These are phyloP conservation scores for Hirsutella minnesotensis DNA, from an alignment of 2,329 filamentous ascomycete genomes.

Conservation along the genomic window DNA sequence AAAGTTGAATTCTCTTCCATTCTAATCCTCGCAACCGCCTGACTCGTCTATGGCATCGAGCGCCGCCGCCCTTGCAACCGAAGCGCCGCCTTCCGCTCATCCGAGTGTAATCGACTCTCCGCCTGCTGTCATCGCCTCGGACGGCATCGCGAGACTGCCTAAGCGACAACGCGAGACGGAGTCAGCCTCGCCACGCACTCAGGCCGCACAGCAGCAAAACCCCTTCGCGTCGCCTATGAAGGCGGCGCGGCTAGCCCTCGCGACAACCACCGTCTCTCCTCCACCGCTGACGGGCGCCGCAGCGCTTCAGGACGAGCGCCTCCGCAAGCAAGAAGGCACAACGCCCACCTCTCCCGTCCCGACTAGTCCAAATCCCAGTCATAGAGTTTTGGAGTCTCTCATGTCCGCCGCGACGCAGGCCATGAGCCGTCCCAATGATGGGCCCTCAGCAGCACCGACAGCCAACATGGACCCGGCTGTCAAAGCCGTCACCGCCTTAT, in stretches of 20 bases:
- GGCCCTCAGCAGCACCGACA: conserved; percentile 30
- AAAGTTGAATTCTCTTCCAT: conserved; percentile 2
- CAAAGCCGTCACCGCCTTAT: conserved; percentile 21
- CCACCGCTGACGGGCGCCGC: conserved; percentile 40
- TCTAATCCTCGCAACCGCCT: neutral
- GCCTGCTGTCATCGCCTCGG: conserved; percentile 20
- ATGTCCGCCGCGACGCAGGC: conserved; percentile 39
- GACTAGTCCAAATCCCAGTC: conserved; percentile 41
- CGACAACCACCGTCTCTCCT: conserved; percentile 26
- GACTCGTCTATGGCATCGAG: conserved; percentile 38
- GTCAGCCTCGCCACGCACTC: conserved; percentile 24
- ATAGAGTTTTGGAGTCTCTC: conserved; percentile 39
- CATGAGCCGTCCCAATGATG: conserved; percentile 45
- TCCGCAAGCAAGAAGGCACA: conserved; percentile 27
- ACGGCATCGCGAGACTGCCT: conserved; percentile 26
- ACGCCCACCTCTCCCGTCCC: conserved; percentile 27
- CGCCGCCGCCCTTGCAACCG: conserved; percentile 38
- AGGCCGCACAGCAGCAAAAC: conserved; percentile 16
- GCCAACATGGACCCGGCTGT: conserved; percentile 29
- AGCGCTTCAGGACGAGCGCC: conserved; percentile 41
- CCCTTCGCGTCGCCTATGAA: conserved; percentile 40
- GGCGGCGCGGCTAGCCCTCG: conserved; percentile 35
- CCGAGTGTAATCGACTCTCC: conserved; percentile 22
- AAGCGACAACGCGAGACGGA: conserved; percentile 38
- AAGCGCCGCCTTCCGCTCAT: conserved; percentile 30